Percentiles rank a stretch among this genome's conserved stretches.
phyloP scores from a whole-genome alignment of 345 rosid species.

The Eucalyptus coolabah region DNA sequence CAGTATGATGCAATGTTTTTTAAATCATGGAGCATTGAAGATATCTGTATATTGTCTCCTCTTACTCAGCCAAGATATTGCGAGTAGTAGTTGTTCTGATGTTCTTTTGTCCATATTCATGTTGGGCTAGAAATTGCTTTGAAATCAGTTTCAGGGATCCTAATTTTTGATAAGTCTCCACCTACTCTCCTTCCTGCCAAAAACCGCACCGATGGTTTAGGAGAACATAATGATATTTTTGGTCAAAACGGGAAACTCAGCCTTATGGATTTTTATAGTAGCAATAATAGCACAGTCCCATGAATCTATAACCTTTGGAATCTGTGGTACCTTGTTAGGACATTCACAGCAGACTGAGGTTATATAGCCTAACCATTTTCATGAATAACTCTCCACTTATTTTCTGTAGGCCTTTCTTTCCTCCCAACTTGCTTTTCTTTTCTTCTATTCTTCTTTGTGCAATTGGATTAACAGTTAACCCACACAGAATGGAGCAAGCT shows the following conservation, averaged over 20 bases:
- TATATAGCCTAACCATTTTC: background rate
- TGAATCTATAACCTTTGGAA: background rate
- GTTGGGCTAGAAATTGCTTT: background rate
- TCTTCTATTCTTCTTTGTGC: background rate
- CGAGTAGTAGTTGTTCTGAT: background rate
- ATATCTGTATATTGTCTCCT: background rate
- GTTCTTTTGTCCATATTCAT: background rate
- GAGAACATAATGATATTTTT: background rate
- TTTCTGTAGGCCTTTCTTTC: background rate
- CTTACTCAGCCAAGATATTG: background rate
- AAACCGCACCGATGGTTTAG: background rate
- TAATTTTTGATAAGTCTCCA: background rate
- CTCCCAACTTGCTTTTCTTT: background rate
- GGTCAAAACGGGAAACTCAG: background rate
- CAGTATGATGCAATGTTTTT: background rate
- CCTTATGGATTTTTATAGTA: background rate
- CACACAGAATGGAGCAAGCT: background rate
- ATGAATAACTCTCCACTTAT: background rate
- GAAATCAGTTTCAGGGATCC: background rate
- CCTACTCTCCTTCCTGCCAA: background rate
- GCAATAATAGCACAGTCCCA: background rate
- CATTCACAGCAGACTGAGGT: background rate
- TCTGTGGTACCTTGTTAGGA: background rate
- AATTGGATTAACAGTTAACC: background rate
- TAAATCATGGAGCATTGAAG: background rate